Evolutionary conservation across 2,329 filamentous ascomycete species (phyloP).

Genomic region (Trichoderma atrobrunneum): DNA sequence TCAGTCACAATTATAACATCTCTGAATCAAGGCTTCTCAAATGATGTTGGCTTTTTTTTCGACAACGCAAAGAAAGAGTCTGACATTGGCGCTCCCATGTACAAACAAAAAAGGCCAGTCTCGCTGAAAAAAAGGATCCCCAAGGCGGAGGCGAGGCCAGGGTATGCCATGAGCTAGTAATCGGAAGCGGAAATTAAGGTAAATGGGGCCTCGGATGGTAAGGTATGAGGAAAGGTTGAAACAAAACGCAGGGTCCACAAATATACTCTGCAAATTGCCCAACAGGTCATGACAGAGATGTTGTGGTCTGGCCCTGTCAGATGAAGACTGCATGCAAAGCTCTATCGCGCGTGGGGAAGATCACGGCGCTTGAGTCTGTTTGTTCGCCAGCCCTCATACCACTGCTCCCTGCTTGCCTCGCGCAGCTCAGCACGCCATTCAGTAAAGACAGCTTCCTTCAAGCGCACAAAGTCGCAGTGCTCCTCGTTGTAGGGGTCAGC

Average conservation of each 20-base stretch:
- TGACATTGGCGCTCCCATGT: not conserved
- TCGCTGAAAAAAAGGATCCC: not conserved
- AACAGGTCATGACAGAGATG: constrained; percentile 16
- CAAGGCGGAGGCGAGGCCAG: not conserved
- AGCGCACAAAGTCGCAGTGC: constrained; percentile 88
- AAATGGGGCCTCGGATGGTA: not conserved
- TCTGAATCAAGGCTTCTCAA: not conserved
- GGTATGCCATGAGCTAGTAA: not conserved
- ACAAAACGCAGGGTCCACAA: not conserved
- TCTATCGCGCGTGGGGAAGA: constrained; percentile 36
- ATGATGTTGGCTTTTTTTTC: not conserved
- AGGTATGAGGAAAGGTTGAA: not conserved
- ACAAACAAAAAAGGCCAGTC: not conserved
- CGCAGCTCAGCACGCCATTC: constrained; percentile 92
- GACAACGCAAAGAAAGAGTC: not conserved
- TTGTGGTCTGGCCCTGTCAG: not conserved
- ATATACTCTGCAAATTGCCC: not conserved
- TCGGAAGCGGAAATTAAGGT: not conserved
- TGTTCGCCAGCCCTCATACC: constrained; percentile 95
- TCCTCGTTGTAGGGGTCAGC: constrained; percentile 87
- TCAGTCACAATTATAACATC: not conserved
- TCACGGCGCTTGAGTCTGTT: constrained; percentile 59
- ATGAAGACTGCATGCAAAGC: not conserved
- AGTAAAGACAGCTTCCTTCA: constrained; percentile 88
- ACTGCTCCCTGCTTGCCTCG: constrained; percentile 84